Conservation (phyloP, 345 rosid species). For the Syzygium aromaticum region DNA sequence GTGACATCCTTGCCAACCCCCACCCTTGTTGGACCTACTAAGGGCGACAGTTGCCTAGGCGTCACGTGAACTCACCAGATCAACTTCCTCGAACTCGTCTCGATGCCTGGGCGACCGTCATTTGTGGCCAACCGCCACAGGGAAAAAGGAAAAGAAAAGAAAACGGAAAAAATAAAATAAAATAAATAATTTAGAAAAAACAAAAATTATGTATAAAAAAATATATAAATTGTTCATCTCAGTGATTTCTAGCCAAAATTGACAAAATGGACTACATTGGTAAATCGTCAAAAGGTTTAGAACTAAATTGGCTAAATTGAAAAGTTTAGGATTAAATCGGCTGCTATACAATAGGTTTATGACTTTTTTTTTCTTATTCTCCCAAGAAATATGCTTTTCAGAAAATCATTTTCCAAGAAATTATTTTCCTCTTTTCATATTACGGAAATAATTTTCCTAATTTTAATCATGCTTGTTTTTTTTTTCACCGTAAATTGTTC, state of each 20-base stretch:
- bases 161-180: background rate
- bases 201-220: too few relatives aligned
- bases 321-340: background rate
- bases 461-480: background rate
- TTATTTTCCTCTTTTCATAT: background rate
- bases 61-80: background rate
- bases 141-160: background rate
- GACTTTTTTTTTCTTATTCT: background rate
- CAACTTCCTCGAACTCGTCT: background rate
- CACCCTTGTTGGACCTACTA: background rate
- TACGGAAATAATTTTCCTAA: background rate
- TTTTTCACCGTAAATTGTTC: background rate
- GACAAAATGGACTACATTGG: accelerated
- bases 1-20: too few relatives aligned
- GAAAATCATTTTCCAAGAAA: background rate
- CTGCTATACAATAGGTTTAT: accelerated
- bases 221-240: background rate
- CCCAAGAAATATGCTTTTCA: background rate
- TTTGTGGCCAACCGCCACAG: too few relatives aligned
- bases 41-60: background rate
- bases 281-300: background rate
- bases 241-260: background rate
- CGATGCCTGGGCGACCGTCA: too few relatives aligned
- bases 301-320: background rate
- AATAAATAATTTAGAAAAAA: background rate